Conservation (phyloP, 2,329 filamentous ascomycete genomes). For the Fusarium nematophilum region DNA sequence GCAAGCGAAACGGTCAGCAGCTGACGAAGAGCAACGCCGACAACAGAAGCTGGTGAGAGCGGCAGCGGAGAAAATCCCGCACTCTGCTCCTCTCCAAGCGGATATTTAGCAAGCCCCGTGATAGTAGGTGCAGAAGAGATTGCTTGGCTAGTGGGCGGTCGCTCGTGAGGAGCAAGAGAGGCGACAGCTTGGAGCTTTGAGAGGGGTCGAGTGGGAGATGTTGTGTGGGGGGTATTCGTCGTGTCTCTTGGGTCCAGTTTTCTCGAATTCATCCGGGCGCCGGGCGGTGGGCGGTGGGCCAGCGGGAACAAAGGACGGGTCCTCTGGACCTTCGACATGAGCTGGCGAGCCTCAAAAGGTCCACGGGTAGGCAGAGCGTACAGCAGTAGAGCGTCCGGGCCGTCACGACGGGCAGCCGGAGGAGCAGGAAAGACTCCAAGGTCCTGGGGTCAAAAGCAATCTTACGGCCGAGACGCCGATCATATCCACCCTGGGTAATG, state of each 20-base stretch:
- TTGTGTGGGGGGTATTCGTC: slow-evolving; percentile 4
- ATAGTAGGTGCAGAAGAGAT: slow-evolving; percentile 20
- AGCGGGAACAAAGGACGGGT: slow-evolving; percentile 24
- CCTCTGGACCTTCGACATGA: no score
- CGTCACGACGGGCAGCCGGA: slow-evolving; percentile 3
- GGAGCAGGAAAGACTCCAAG: slow-evolving; percentile 14
- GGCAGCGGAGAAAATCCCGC: slow-evolving; percentile 33
- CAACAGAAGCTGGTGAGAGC: neutral
- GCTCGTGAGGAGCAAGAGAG: neutral
- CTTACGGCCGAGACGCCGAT: slow-evolving; percentile 30
- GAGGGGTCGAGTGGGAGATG: slow-evolving; percentile 3
- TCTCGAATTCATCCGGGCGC: slow-evolving; percentile 19
- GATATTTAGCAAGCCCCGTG: slow-evolving; percentile 2
- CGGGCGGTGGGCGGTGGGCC: slow-evolving; percentile 15
- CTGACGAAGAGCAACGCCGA: slow-evolving; percentile 13
- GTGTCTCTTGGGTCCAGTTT: neutral
- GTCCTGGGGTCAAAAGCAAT: slow-evolving; percentile 9
- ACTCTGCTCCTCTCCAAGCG: slow-evolving; percentile 2
- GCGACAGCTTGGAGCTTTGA: slow-evolving; percentile 2
- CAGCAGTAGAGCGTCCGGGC: slow-evolving; percentile 2
- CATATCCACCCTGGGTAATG: slow-evolving; percentile 30
- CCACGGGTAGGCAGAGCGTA: neutral
- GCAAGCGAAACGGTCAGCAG: slow-evolving; percentile 19
- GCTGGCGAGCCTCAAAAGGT: slow-evolving; percentile 15
- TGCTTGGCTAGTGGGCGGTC: slow-evolving; percentile 4